Base-by-base conservation (phyloP, 805 yeast genomes). In the Saturnispora zaruensis region DNA sequence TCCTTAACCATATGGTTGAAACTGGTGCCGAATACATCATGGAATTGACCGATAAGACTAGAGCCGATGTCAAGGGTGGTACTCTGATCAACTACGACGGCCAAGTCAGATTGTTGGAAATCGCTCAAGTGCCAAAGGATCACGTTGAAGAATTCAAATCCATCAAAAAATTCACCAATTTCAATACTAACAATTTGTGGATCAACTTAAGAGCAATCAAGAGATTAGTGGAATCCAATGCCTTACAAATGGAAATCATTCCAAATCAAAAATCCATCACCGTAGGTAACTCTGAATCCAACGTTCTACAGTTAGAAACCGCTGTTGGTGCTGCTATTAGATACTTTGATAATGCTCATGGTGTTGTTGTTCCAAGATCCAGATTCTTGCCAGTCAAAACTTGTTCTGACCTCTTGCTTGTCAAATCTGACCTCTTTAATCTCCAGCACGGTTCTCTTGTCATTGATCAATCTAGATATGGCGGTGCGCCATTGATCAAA, bases 31-130 rank as follows among this genome's bases (percentile, higher is more conserved):
- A 93, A 73, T 93, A 91, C 70, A 82, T 93, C 59, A 93, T 93
- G 99, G 99, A 93, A 73, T 81, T 93, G 68, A 93, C 99, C 49
- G 96, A 91, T 73, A 93, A 93, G 76, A 93, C 99, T 46, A 84
- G 98, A 70, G 99, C 99, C 33, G 99, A 93, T 69, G 99, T 93
- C 64, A 93, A 93, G 73, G 99, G 99, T 75, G 99, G 98, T 75
- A 93, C 98, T 58, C 79, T 93, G 69, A 90, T 93, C 68, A 88
- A 88, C 71, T 93, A 93, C 70, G 91, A 88, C 59, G 98, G 97
- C 55, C 82, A 84, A 65, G 96, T 93, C 53, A 82, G 96, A 70
- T 78, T 93, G 65, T 79, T 93, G 62, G 98, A 93, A 72, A 91
- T 93, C 60, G 96, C 96, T 40, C 99, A 91, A 75, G 99, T 91